These are phyloP conservation scores for Zasmidium cellare DNA, from an alignment of 2,329 filamentous ascomycete genomes.

Conservation along the genomic window DNA sequence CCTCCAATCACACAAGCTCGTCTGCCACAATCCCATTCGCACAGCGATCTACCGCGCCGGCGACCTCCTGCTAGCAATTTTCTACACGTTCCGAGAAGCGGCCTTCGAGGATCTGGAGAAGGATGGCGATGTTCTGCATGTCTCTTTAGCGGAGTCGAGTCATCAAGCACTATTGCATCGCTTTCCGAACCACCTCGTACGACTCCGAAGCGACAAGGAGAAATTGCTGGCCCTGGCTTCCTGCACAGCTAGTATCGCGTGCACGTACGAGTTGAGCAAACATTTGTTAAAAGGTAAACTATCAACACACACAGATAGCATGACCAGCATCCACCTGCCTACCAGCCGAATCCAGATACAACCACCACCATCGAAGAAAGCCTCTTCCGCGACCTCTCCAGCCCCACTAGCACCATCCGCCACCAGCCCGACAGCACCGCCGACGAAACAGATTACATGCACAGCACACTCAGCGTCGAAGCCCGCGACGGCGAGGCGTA, in stretches of 20 bases:
- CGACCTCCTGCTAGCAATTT: conserved; percentile 13
- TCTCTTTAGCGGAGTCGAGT: background rate
- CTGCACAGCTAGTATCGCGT: background rate
- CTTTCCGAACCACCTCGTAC: background rate
- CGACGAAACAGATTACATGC: background rate
- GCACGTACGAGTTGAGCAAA: background rate
- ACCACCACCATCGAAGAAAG: background rate
- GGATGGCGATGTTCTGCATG: background rate
- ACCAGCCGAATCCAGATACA: too few species aligned
- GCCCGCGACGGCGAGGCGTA: background rate
- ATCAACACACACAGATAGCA: background rate
- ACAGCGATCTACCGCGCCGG: conserved; percentile 19
- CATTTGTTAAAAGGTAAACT: background rate
- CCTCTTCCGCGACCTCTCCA: background rate
- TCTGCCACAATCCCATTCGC: background rate
- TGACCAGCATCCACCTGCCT: too few species aligned
- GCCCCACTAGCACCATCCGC: background rate
- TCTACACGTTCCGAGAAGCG: conserved; percentile 10
- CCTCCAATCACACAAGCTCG: background rate
- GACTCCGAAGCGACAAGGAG: background rate
- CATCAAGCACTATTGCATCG: background rate
- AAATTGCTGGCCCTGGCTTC: background rate
- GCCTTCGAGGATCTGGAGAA: conserved; percentile 8
- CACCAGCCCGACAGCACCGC: background rate
- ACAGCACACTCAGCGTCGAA: background rate